A percentile compares a stretch with the other conserved stretches of the same genome.
These are phyloP conservation scores for Detonula confervacea DNA, from an alignment of 352 stramenopile species.

Conservation along the genomic window DNA sequence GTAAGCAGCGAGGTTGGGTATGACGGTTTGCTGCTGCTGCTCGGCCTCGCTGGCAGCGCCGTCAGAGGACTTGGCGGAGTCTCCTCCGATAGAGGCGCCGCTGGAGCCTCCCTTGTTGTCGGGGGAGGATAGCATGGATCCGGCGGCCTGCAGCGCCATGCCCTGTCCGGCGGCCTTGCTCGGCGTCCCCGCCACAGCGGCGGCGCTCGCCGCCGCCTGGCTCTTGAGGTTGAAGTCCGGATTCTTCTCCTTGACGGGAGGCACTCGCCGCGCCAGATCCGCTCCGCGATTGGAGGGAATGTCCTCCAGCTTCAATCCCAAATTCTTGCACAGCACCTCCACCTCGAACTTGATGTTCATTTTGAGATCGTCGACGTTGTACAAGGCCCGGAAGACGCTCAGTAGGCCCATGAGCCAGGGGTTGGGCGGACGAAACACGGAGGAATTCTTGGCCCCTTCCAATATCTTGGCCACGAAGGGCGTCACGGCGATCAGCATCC, in stretches of 20 bases:
- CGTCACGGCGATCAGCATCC: slow-evolving; percentile 97
- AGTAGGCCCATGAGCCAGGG: slow-evolving; percentile 99
- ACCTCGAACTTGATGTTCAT: slow-evolving; percentile 99
- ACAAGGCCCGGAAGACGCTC: slow-evolving; percentile 96
- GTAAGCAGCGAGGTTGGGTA: slow-evolving; percentile 97
- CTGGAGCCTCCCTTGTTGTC: slow-evolving; percentile 36
- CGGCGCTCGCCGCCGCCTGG: slow-evolving; percentile 18
- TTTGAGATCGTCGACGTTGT: slow-evolving; percentile 99
- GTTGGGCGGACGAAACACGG: slow-evolving; percentile 98
- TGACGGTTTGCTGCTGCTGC: slow-evolving; percentile 92
- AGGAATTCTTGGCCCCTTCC: slow-evolving; percentile 95
- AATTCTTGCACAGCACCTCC: slow-evolving; percentile 98
- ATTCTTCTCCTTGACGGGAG: slow-evolving; percentile 94
- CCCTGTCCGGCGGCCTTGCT: slow-evolving; percentile 46
- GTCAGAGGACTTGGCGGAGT: slow-evolving; percentile 51
- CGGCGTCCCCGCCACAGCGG: slow-evolving; percentile 7
- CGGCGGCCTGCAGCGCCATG: slow-evolving; percentile 48
- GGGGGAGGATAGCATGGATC: slow-evolving; percentile 43
- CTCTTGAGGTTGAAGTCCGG: slow-evolving; percentile 99
- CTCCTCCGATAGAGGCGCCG: slow-evolving; percentile 36
- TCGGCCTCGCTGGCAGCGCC: slow-evolving; percentile 44
- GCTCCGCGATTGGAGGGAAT: slow-evolving; percentile 86
- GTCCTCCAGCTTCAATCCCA: slow-evolving; percentile 97
- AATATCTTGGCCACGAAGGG: slow-evolving; percentile 99
- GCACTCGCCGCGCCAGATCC: slow-evolving; percentile 89